Evolutionary conservation across 108 stramenopile genomes (phyloP), one percentile per base, ranked within the genome.

Genomic region (Chaetoceros muelleri): DNA sequence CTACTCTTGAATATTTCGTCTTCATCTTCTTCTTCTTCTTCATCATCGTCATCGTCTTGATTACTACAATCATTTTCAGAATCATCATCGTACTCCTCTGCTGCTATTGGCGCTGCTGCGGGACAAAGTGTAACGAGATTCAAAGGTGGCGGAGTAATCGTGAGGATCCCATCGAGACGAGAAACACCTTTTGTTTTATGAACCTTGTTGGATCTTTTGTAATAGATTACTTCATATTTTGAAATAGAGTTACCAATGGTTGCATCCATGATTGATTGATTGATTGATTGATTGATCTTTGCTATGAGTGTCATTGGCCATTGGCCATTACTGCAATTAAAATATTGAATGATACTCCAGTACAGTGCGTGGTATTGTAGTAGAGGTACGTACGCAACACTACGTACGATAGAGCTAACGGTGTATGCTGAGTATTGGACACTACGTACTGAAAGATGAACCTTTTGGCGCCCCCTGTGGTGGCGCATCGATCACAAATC

Each of bases 151-250:
- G 71, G 60, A 21, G 16, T 3, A 44, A 86, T 64, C 10, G 55
- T 69, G 48, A 87, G 40, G 20, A 65, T 56, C 29, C 86, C 86
- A 48, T 87, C 86, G 20, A 65, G 10, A 28, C 72, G 75, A 30
- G 69, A 66, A 18, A 74, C 70, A 28, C 71, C 77, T 44, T 73
- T 79, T 29, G 66, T 63, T 57, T 81, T 81, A 66, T 82, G 80
- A 0, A 84, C 76, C 55, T 83, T 87, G 52, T 75, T 76, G 19
- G 57, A 77, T 17, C 82, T 69, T 68, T 79, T 77, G 78, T 78
- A 84, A 61, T 84, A 87, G 19, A 87, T 67, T 40, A 87, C 80
- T 44, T 71, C 60, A 52, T 73, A 82, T 40, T 40, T 40, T 13
- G 5, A 13, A 10, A 40, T 40, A 40, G 34, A 40, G 13, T 5